Evolutionary conservation across 371 early-diverging fungal genomes (phyloP).

Genomic region (Neoconidiobolus thromboides): DNA sequence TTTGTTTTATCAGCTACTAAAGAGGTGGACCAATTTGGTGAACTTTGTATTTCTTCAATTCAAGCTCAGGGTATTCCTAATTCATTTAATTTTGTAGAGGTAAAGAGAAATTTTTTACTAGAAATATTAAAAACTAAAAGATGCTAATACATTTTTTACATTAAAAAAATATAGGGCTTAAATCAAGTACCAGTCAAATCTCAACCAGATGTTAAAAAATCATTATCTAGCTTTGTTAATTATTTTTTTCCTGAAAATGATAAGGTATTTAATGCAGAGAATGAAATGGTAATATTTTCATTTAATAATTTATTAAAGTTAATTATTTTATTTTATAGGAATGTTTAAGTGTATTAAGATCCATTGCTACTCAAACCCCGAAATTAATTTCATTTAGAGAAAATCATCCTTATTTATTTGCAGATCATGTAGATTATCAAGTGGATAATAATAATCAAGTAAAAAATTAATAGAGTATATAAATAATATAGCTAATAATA

Average conservation of each 20-base stretch:
- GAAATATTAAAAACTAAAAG: no score
- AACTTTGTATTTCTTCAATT: conserved; percentile 52
- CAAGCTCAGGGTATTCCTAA: conserved; percentile 73
- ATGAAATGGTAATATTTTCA: conserved; percentile 13
- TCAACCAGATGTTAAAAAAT: conserved; percentile 52
- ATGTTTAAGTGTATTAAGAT: conserved; percentile 32
- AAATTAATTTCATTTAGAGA: conserved; percentile 75
- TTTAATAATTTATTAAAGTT: neutral
- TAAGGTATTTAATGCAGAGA: conserved; percentile 41
- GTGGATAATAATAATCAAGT: conserved; percentile 13
- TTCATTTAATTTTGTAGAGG: conserved; percentile 45
- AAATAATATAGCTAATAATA: neutral
- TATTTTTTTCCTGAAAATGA: conserved; percentile 73
- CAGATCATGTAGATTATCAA: conserved; percentile 47
- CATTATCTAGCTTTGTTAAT: conserved; percentile 57
- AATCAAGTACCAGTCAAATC: conserved; percentile 38
- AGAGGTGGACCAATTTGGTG: conserved; percentile 86
- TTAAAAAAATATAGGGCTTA: conserved; percentile 24
- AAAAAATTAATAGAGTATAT: neutral
- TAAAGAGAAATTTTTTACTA: conserved; percentile 5
- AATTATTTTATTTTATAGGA: conserved; percentile 14
- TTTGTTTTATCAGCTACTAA: conserved; percentile 69
- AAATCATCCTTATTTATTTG: conserved; percentile 66
- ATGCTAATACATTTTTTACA: neutral
- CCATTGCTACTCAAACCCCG: conserved; percentile 50